Percentiles rank a stretch among this genome's conserved stretches.
Conservation (phyloP, 2,329 filamentous ascomycete genomes). For the Thelonectria blattea region DNA sequence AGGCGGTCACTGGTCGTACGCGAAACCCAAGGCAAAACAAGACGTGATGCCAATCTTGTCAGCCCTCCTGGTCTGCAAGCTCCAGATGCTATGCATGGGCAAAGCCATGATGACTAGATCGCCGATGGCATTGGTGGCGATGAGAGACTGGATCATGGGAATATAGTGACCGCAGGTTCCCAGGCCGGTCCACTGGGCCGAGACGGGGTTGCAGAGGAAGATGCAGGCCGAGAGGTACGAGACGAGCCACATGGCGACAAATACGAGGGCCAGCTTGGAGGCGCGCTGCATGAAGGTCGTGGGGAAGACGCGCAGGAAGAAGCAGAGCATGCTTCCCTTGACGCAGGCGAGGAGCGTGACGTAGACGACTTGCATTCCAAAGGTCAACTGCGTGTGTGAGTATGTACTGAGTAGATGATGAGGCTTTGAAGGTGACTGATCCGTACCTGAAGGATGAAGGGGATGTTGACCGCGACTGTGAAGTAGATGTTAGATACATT, state of each 20-base stretch:
- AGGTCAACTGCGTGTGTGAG: slow-evolving; percentile 37
- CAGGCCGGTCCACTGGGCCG: slow-evolving; percentile 49
- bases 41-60: slow-evolving; percentile 47
- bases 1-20: too few species aligned
- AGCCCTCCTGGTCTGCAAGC: slow-evolving; percentile 43
- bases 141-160: slow-evolving; percentile 45
- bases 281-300: slow-evolving; percentile 35
- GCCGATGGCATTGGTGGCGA: slow-evolving; percentile 46
- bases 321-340: slow-evolving; percentile 38
- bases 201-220: slow-evolving; percentile 54
- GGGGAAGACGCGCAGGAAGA: slow-evolving; percentile 39
- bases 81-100: slow-evolving; percentile 48
- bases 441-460: slow-evolving; percentile 36
- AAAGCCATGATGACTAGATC: slow-evolving; percentile 47
- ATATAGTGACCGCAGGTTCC: slow-evolving; percentile 44
- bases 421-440: too few species aligned
- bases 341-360: slow-evolving; percentile 34
- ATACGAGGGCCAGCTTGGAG: slow-evolving; percentile 41
- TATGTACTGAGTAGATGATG: not conserved
- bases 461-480: slow-evolving; percentile 31
- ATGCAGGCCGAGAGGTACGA: slow-evolving; percentile 48
- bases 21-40: slow-evolving; percentile 44
- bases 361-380: slow-evolving; percentile 38
- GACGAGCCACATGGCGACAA: slow-evolving; percentile 51
- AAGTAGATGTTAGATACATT: not conserved